Base-by-base conservation (phyloP, 148 eudicot species). In the Arbutus unedo region DNA sequence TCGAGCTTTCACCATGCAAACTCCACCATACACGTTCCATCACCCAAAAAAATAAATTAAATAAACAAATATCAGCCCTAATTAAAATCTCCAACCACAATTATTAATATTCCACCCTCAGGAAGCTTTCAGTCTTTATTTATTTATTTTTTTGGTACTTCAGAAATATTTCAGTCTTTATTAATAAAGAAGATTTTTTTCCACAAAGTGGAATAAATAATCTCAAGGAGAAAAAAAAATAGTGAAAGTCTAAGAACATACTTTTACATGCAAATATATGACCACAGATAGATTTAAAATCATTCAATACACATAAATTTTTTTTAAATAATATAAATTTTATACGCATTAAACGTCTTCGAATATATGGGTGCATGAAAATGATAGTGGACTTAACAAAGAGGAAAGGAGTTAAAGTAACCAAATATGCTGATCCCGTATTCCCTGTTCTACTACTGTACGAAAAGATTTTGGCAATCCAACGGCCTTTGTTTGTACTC, bases 1-100 rank as follows among this genome's bases (percentile, higher is more conserved):
- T 85, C 78, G 14, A 78, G 51, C 70, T 85, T 81, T 85, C 87
- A 82, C 81, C 84, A 82, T 78, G 87, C 87, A 81, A 85, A 82
- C 84, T 81, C 82, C 87, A 81, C 84, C 87, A 77, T 81, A 81
- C 82, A 81, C 81, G 62, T 77, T 85, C 81, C 80, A 66, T 77
- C 81, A 51, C 70, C 68, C 70, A 64, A 31, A 31, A 31, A 31
- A 31, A 31, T 31, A 31, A 31, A 31, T 64, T 60, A 14, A 2
- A 16, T 10, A 51, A 43, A 41, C 16, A 45, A 80, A 67, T 47
- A 79, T 62, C 82, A 79, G 51, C 48, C 74, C 25, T 11, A 45
- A 47, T 44, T 8, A 21, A 21, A 74, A 78, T 55, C 4, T 44
- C 21, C 57, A 9, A 31, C 57, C 23, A 31, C 13, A 9, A 62